Evolutionary conservation across 2,329 filamentous ascomycete genomes (phyloP).

Genomic region (Alternaria gaisen): DNA sequence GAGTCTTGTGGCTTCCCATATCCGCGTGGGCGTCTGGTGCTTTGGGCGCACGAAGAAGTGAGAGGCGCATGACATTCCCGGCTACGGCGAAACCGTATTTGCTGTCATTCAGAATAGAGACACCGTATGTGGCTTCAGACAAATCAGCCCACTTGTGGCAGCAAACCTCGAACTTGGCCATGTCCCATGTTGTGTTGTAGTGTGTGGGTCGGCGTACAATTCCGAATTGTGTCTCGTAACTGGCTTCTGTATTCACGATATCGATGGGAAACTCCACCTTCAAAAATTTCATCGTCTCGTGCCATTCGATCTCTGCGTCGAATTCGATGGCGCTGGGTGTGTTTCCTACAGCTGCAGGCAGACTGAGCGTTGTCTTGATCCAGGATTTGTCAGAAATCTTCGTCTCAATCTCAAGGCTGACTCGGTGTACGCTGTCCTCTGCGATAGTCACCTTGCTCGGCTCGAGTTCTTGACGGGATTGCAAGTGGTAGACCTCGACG

Average conservation of each 20-base stretch:
- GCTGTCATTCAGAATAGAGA: constrained; percentile 92
- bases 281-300: constrained; percentile 95
- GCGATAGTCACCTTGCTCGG: constrained; percentile 74
- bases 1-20: constrained; percentile 88
- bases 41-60: constrained; percentile 85
- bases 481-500: constrained; percentile 93
- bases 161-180: constrained; percentile 98
- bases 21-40: constrained; percentile 93
- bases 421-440: constrained; percentile 76
- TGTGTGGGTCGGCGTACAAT: constrained; percentile 90
- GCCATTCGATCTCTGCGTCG: constrained; percentile 91
- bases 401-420: constrained; percentile 83
- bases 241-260: constrained; percentile 88
- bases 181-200: constrained; percentile 98
- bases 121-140: constrained; percentile 86
- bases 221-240: constrained; percentile 94
- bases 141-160: constrained; percentile 94
- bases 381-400: constrained; percentile 88
- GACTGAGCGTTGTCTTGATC: constrained; percentile 84
- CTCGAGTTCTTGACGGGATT: constrained; percentile 80
- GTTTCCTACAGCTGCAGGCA: constrained; percentile 73
- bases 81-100: constrained; percentile 95
- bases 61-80: constrained; percentile 89
- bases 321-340: constrained; percentile 78
- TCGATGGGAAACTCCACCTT: constrained; percentile 98